Base-by-base conservation (phyloP, 176 grass and related monocot genomes). In the Alloteropsis semialata region DNA sequence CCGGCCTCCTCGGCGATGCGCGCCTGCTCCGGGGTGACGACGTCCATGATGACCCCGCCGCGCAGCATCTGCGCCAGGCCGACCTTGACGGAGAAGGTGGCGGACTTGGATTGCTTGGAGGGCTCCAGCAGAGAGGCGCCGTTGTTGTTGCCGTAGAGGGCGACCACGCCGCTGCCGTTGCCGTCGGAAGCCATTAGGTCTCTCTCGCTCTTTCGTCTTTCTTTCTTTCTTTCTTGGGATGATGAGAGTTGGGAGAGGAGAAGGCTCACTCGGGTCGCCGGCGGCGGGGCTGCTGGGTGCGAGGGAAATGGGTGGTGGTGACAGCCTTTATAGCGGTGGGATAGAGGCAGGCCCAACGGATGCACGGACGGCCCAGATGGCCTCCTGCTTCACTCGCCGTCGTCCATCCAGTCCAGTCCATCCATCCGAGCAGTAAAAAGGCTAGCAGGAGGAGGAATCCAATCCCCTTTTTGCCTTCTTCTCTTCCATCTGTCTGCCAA, bases 11-110 rank as follows among this genome's bases (percentile, higher is more conserved):
- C 92, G 5, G 92, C 92, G 37, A 94, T 29, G 14, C 92, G 89
- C 38, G 92, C 92, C 74, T 94, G 89, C 5, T 94, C 89, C 11
- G 92, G 72, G 29, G 82, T 91, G 0, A 94, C 92, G 0, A 94
- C 92, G 81, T 94, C 92, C 92, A 94, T 94, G 61, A 92, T 94
- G 65, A 94, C 92, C 8, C 92, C 92, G 45, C 93, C 93, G 3
- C 93, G 93, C 0, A 95, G 78, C 93, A 95, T 95, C 93, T 95
- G 93, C 32, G 93, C 93, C 0, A 95, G 85, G 0, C 93, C 93
- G 0, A 92, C 90, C 84, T 92, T 95, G 57, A 95, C 93, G 24
- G 93, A 95, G 87, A 95, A 87, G 33, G 30, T 69, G 38, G 87
- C 55, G 0, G 88, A 75, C 69, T 90, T 88, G 1, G 65, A 30